These are phyloP conservation scores for Colletotrichum costaricense DNA, from an alignment of 2,329 filamentous ascomycete species.

Conservation along the genomic window DNA sequence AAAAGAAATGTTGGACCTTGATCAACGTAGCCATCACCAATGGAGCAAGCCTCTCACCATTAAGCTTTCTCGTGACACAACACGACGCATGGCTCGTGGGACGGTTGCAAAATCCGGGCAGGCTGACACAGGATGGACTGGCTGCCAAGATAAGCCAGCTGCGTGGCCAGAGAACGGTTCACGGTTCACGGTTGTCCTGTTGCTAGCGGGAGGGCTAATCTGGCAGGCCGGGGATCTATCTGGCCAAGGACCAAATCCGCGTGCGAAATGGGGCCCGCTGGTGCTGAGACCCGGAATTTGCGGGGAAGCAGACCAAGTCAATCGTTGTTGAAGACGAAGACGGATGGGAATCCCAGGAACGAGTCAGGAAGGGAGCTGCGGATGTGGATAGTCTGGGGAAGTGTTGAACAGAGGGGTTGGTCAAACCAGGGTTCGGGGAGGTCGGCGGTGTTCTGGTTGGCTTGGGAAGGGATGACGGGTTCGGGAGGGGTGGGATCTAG, in stretches of 20 bases:
- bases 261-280: not conserved
- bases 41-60: not conserved
- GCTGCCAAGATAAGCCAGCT: conserved; percentile 14
- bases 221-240: conserved; percentile 20
- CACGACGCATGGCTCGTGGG: conserved; percentile 21
- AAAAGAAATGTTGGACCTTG: not conserved
- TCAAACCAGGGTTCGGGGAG: conserved; percentile 4
- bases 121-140: not conserved
- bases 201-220: conserved; percentile 34
- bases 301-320: conserved; percentile 18
- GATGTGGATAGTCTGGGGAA: conserved; percentile 33
- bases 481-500: not conserved
- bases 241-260: conserved; percentile 11
- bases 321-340: conserved; percentile 1
- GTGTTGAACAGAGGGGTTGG: conserved; percentile 2
- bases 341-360: conserved; percentile 15
- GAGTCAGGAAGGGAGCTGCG: conserved; percentile 17
- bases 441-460: conserved; percentile 16
- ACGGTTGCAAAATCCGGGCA: not conserved
- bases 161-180: conserved; percentile 32
- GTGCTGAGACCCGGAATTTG: conserved; percentile 27
- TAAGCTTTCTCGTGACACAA: conserved; percentile 34
- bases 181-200: conserved; percentile 32
- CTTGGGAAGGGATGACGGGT: not conserved
- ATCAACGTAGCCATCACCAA: not conserved